Evolutionary conservation across 2,329 filamentous ascomycete species (phyloP).

Genomic region (Trichoderma citrinoviride): DNA sequence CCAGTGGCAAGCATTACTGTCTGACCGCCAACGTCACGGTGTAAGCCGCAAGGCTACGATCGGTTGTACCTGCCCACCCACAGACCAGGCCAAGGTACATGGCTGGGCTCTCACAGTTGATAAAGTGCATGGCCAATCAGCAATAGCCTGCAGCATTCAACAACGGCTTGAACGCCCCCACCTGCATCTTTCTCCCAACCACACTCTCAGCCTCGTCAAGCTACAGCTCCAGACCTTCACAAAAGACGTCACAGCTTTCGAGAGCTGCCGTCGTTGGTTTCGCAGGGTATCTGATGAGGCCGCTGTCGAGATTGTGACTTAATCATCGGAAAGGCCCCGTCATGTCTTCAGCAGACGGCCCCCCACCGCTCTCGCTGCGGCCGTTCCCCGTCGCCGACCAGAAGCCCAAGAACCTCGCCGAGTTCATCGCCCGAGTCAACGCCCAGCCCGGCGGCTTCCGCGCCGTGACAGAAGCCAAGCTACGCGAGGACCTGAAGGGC

Average conservation of each 20-base stretch:
- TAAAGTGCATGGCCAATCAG: not conserved
- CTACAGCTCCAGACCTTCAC: not conserved
- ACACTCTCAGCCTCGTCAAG: conserved; percentile 17
- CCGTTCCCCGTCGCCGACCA: conserved; percentile 52
- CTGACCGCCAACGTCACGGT: not conserved
- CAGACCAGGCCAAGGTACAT: not conserved
- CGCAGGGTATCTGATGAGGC: not conserved
- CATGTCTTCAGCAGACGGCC: conserved; percentile 36
- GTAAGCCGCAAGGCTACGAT: not conserved
- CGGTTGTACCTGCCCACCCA: not conserved
- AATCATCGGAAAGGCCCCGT: not conserved
- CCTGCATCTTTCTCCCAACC: not conserved
- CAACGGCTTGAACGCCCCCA: not conserved
- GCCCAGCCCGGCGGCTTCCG: conserved; percentile 77
- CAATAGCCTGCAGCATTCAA: not conserved
- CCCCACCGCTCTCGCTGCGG: conserved; percentile 39
- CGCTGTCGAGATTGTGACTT: not conserved
- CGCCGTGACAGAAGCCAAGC: conserved; percentile 68
- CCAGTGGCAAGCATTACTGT: not conserved
- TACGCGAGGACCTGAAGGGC: conserved; percentile 65
- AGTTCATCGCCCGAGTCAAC: conserved; percentile 78
- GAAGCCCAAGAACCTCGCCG: conserved; percentile 60
- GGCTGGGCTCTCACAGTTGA: not conserved
- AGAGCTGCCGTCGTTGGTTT: not conserved
- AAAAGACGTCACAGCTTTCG: not conserved